Evolutionary conservation across 768 basidiomycete genomes (phyloP).

Genomic region (Candolleomyces aberdarensis): DNA sequence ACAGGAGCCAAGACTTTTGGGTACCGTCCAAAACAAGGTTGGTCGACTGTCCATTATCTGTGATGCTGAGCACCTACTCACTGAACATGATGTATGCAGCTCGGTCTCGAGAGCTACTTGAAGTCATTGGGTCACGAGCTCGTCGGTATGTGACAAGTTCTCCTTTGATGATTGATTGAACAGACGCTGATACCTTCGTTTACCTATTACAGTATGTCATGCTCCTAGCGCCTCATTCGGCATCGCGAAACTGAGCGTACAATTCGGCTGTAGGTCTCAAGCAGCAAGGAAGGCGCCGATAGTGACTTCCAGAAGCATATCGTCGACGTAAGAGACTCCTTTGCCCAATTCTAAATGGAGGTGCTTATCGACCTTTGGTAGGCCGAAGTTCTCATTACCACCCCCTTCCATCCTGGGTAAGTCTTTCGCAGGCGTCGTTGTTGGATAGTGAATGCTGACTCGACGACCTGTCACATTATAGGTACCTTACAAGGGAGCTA

Average conservation of each 20-base stretch:
- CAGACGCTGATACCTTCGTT: neutral
- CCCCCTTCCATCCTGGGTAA: slow-evolving; percentile 79
- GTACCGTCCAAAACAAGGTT: slow-evolving; percentile 79
- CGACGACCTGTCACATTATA: slow-evolving; percentile 11
- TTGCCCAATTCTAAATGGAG: neutral
- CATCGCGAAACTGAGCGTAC: neutral
- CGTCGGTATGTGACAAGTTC: slow-evolving; percentile 44
- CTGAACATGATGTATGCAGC: slow-evolving; percentile 32
- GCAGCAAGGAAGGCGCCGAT: slow-evolving; percentile 79
- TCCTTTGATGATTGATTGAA: neutral
- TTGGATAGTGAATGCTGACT: neutral
- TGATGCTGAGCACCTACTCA: neutral
- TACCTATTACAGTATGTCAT: slow-evolving; percentile 5
- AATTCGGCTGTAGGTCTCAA: slow-evolving; percentile 50
- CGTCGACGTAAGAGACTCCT: slow-evolving; percentile 53
- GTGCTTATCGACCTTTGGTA: slow-evolving; percentile 21
- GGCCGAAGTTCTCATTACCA: slow-evolving; percentile 81
- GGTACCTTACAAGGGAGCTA: slow-evolving; percentile 72
- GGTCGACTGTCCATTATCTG: neutral
- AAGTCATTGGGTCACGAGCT: slow-evolving; percentile 71
- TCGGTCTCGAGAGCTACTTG: slow-evolving; percentile 72
- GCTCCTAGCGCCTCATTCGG: neutral
- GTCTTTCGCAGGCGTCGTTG: slow-evolving; percentile 5
- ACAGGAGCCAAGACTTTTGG: slow-evolving; percentile 72
- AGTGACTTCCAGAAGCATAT: slow-evolving; percentile 84